Conservation (phyloP, 305 asterid genomes). For the Coffea humblotiana region DNA sequence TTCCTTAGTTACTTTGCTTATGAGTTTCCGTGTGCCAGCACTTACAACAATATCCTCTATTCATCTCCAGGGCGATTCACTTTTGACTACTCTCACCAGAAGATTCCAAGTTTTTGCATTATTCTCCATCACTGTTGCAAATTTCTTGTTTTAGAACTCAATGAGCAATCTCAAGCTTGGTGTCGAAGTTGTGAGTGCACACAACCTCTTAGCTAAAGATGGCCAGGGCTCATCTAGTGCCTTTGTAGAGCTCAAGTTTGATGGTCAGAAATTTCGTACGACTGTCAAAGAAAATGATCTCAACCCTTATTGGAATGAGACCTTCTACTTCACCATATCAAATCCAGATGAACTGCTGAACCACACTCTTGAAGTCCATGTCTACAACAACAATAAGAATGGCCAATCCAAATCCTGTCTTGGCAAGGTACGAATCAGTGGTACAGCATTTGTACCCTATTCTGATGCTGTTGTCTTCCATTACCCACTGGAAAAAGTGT, state of each 20-base stretch:
- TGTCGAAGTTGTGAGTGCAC: constrained; percentile 82
- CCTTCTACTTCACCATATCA: constrained; percentile 69
- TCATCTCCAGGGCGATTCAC: constrained; percentile 10
- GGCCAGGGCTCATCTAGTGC: constrained; percentile 76
- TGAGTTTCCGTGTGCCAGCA: background rate
- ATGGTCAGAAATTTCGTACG: constrained; percentile 75
- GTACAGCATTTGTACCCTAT: constrained; percentile 66
- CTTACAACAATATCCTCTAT: background rate
- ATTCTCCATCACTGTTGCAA: background rate
- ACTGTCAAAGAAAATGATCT: constrained; percentile 80
- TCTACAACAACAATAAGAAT: constrained; percentile 47
- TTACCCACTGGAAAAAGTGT: constrained; percentile 76
- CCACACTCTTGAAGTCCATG: constrained; percentile 69
- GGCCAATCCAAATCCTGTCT: constrained; percentile 55
- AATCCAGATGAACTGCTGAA: constrained; percentile 53
- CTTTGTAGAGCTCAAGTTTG: constrained; percentile 76
- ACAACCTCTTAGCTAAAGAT: constrained; percentile 76
- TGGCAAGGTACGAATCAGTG: constrained; percentile 64
- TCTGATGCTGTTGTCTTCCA: constrained; percentile 72
- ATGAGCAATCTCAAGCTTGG: constrained; percentile 86
- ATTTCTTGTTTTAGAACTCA: constrained; percentile 11
- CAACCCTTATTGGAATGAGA: constrained; percentile 76
- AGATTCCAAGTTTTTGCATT: background rate
- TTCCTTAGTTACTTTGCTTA: constrained; percentile 4
- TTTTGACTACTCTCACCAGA: background rate